A percentile compares a stretch with the other conserved stretches of the same genome.
Conservation (phyloP, 805 yeast genomes). For the Martiniozyma abietophila region DNA sequence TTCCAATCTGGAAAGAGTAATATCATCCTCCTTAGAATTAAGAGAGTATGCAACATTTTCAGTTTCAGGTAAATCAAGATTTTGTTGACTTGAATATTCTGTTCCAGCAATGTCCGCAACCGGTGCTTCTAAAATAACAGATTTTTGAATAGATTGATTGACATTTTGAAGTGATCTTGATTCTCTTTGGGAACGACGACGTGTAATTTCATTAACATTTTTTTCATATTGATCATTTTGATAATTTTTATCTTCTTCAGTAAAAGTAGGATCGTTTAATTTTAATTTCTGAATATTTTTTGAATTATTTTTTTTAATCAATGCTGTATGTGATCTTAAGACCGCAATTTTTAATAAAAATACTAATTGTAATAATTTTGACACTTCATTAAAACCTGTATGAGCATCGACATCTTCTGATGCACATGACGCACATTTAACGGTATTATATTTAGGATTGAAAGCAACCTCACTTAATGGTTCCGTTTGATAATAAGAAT, state of each 20-base stretch:
- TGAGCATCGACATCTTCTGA: constrained; percentile 38
- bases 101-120: constrained; percentile 32
- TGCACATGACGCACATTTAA: constrained; percentile 60
- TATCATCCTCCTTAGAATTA: constrained; percentile 2
- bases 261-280: background rate
- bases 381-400: constrained; percentile 51
- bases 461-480: constrained; percentile 35
- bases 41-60: no score
- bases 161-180: constrained; percentile 45
- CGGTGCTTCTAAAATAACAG: constrained; percentile 58
- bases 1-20: constrained; percentile 5
- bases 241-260: background rate
- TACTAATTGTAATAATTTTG: constrained; percentile 64
- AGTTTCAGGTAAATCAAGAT: no score
- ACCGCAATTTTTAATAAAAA: constrained; percentile 78
- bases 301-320: constrained; percentile 1
- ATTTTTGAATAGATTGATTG: constrained; percentile 50
- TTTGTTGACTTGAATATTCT: no score
- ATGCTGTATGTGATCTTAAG: constrained; percentile 55
- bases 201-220: constrained; percentile 67
- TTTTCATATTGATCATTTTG: constrained; percentile 44
- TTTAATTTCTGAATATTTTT: background rate
- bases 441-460: constrained; percentile 27
- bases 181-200: constrained; percentile 66
- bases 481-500: constrained; percentile 16